Conservation (phyloP, 1,284 basidiomycete genomes). For the Porodaedalea pini region DNA sequence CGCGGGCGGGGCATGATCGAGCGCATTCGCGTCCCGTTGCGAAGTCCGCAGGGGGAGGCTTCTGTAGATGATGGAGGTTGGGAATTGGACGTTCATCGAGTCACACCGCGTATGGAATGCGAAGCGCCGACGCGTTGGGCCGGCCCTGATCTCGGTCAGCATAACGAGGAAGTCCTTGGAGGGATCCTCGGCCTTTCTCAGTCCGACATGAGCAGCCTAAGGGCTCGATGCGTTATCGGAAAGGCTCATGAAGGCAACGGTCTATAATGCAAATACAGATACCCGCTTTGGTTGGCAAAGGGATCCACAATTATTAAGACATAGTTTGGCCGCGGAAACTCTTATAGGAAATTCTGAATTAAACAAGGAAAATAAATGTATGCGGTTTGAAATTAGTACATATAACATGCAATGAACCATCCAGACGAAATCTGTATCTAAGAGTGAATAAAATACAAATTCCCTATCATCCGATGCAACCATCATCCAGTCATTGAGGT, state of each 20-base stretch:
- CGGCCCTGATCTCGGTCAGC: constrained; percentile 60
- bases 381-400: no score
- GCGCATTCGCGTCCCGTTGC: constrained; percentile 53
- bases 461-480: no score
- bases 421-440: no score
- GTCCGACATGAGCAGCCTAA: constrained; percentile 42
- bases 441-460: no score
- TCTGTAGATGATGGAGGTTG: constrained; percentile 39
- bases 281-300: no score
- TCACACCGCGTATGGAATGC: constrained; percentile 57
- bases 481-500: no score
- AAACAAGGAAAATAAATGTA: no score
- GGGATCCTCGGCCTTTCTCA: constrained; percentile 45
- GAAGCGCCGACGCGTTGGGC: constrained; percentile 59
- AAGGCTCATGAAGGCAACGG: not conserved
- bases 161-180: constrained; percentile 57
- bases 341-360: no score
- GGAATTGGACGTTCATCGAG: constrained; percentile 62
- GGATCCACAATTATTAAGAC: no score
- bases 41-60: constrained; percentile 32
- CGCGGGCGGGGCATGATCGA: constrained; percentile 53
- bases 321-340: no score
- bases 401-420: no score
- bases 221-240: constrained; percentile 46
- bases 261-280: no score